Percentiles rank a stretch among this genome's conserved stretches.
Conservation (phyloP, 805 yeast species). For the Scheffersomyces spartinae region DNA sequence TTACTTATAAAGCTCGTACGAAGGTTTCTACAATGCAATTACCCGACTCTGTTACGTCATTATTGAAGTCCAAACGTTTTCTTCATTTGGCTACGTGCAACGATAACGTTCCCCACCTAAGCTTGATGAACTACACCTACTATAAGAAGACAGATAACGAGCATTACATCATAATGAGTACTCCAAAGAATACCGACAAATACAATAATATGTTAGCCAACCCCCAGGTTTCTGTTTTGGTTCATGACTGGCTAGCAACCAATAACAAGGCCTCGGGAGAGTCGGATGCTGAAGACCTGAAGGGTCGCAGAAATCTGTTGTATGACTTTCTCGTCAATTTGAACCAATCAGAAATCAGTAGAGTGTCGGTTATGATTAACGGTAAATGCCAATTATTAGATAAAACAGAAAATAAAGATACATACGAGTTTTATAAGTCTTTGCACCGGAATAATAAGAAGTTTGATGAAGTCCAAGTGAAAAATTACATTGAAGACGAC, state of each 20-base stretch:
- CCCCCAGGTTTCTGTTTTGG: slow-evolving; percentile 68
- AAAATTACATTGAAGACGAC: slow-evolving; percentile 31
- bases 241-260: slow-evolving; percentile 85
- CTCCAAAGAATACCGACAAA: slow-evolving; percentile 63
- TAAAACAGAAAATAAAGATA: slow-evolving; percentile 19
- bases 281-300: slow-evolving; percentile 1
- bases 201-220: slow-evolving; percentile 57
- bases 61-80: slow-evolving; percentile 52
- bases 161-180: slow-evolving; percentile 59
- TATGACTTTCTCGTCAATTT: slow-evolving; percentile 54
- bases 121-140: slow-evolving; percentile 84
- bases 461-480: slow-evolving; percentile 57
- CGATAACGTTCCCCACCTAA: slow-evolving; percentile 71
- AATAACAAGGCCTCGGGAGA: slow-evolving; percentile 17
- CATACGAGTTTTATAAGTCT: slow-evolving; percentile 47
- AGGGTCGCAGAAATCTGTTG: slow-evolving; percentile 11
- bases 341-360: slow-evolving; percentile 70
- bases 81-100: slow-evolving; percentile 79
- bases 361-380: slow-evolving; percentile 69
- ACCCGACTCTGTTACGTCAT: slow-evolving; percentile 2
- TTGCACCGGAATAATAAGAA: slow-evolving; percentile 53
- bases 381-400: slow-evolving; percentile 56
- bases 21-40: too few species aligned
- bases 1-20: too few species aligned
- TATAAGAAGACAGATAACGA: slow-evolving; percentile 24